Evolutionary conservation across 1,139 yeast genomes (phyloP), one percentile per base, ranked within the genome.

Genomic region (Protomyces pachydermus): DNA sequence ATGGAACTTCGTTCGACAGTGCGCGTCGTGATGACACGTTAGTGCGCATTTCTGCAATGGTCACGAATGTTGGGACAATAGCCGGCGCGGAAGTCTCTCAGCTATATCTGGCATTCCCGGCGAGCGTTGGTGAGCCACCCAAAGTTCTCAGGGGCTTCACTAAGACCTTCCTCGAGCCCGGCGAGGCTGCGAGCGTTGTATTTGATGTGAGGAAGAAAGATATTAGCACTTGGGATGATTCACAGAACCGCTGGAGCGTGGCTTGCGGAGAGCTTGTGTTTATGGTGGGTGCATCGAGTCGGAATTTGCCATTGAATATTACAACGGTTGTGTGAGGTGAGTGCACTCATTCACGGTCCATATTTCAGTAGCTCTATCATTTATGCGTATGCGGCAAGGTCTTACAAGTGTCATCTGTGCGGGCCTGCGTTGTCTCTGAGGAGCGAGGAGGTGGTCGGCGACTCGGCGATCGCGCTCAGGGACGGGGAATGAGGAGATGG

Each of bases 101-200:
- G 71, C 71, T 80, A 25, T 82, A 81, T 69, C 71, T 82, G 54
- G 69, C 74, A 46, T 79, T 80, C 66, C 88, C 88, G 3, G 69
- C 77, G 78, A 56, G 78, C 1, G 60, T 63, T 10, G 69, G 68
- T 42, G 71, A 70, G 54, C 75, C 74, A 34, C 72, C 84, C 28
- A 78, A 79, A 67, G 79, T 81, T 50, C 77, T 84, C 66, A 77
- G 87, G 68, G 88, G 88, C 1, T 82, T 84, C 70, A 86, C 83
- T 61, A 85, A 84, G 73, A 80, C 82, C 0, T 37, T 14, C 16
- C 72, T 83, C 53, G 77, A 76, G 14, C 76, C 82, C n/a, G 84
- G 83, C 0, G 76, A 76, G 56, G 68, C 77, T 0, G 74, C 74
- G 3, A 71, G 71, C 16, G 76, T 82, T 9, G 71, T 70, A 32